Evolutionary conservation across 2,329 filamentous ascomycete species (phyloP).

Genomic region (Cyphellophora attinorum): DNA sequence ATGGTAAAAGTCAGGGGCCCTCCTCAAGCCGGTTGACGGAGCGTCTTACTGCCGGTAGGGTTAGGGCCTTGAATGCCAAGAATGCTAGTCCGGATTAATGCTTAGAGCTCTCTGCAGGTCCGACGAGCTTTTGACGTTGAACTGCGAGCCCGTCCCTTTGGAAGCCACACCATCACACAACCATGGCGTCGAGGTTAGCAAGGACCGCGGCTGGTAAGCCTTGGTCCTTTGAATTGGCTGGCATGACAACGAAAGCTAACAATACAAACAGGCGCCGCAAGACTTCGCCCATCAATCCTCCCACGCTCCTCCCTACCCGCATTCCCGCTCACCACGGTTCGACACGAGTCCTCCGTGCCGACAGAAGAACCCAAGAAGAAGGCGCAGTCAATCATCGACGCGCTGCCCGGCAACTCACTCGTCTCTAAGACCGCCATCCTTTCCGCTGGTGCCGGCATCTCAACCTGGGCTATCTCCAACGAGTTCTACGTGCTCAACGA

Average conservation of each 20-base stretch:
- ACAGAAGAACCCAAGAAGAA: conserved; percentile 89
- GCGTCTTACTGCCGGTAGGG: too few relatives aligned
- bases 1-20: too few relatives aligned
- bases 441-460: conserved; percentile 81
- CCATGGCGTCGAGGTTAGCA: conserved; percentile 97
- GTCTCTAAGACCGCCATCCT: conserved; percentile 96
- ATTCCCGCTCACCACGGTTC: conserved; percentile 58
- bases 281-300: conserved; percentile 69
- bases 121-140: conserved; percentile 1
- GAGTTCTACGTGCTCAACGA: conserved; percentile 99
- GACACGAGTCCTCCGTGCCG: conserved; percentile 68
- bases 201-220: conserved; percentile 87
- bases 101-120: neutral
- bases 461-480: conserved; percentile 94
- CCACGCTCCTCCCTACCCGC: conserved; percentile 53
- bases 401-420: conserved; percentile 83
- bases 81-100: neutral
- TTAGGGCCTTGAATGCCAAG: neutral
- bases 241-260: conserved; percentile 18
- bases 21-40: too few relatives aligned
- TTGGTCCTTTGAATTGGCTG: conserved; percentile 14
- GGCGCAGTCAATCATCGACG: conserved; percentile 89
- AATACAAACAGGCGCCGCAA: conserved; percentile 63
- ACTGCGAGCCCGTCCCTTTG: neutral
- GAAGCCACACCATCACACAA: conserved; percentile 25